Percentiles rank a stretch among this genome's conserved stretches.
Evolutionary conservation across 352 stramenopile species (phyloP).

Genomic region (Achlya hypogyna): DNA sequence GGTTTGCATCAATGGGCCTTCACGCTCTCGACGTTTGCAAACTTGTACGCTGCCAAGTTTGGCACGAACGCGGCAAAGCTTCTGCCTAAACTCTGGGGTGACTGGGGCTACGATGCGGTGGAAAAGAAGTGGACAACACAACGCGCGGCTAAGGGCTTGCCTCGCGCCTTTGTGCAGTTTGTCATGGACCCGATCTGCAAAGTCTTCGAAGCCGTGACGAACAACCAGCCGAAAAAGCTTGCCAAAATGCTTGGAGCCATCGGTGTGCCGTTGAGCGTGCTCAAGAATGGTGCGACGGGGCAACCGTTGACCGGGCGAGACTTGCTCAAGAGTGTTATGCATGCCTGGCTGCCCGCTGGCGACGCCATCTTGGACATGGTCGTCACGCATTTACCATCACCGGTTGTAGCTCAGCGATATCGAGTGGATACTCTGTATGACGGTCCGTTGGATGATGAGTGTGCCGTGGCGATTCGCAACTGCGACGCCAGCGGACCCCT

Average conservation of each 20-base stretch:
- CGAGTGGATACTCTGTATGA: conserved; percentile 89
- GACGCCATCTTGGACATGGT: conserved; percentile 93
- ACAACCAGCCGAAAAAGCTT: conserved; percentile 80
- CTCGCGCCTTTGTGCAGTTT: conserved; percentile 91
- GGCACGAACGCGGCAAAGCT: conserved; percentile 85
- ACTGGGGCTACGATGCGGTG: conserved; percentile 64
- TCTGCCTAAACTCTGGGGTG: conserved; percentile 89
- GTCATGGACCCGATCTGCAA: conserved; percentile 82
- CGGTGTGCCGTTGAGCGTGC: conserved; percentile 52
- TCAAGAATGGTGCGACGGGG: conserved; percentile 79
- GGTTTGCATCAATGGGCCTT: conserved; percentile 93
- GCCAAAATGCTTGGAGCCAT: conserved; percentile 69
- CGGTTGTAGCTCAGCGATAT: conserved; percentile 81
- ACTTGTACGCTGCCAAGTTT: conserved; percentile 89
- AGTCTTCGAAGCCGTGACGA: conserved; percentile 88
- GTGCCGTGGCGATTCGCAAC: conserved; percentile 78
- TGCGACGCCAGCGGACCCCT: conserved; percentile 84
- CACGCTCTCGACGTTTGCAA: conserved; percentile 88
- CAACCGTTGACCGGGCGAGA: conserved; percentile 35
- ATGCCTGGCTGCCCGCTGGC: conserved; percentile 89
- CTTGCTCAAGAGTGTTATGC: conserved; percentile 84
- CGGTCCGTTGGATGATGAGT: conserved; percentile 87
- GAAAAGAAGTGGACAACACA: conserved; percentile 79
- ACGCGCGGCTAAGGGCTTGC: conserved; percentile 61
- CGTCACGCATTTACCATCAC: conserved; percentile 88